Percentiles rank a stretch among this genome's conserved stretches.
Evolutionary conservation across 176 grass and related monocot genomes (phyloP).

Genomic region (Hordeum vulgare): DNA sequence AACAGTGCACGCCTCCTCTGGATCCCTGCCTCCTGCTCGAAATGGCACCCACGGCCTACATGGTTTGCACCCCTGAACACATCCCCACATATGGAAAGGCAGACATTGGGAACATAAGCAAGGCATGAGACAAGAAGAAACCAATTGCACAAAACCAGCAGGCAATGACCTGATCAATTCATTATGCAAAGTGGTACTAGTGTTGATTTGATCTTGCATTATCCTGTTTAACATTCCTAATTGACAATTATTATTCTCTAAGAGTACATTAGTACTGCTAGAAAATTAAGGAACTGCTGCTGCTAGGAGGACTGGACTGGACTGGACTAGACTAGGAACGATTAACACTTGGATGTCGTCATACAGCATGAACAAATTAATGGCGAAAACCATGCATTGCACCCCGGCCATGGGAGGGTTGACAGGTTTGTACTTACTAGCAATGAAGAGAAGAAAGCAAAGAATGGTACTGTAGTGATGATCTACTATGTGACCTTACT

Average conservation of each 20-base stretch:
- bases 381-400: conserved; percentile 26
- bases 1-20: conserved; percentile 43
- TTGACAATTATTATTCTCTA: conserved; percentile 23
- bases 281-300: not conserved
- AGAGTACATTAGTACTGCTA: not conserved
- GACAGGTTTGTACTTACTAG: not conserved
- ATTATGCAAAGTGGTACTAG: conserved; percentile 16
- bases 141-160: conserved; percentile 10
- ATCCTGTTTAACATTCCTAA: conserved; percentile 29
- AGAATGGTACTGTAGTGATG: conserved; percentile 30
- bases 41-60: conserved; percentile 34
- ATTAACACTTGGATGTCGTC: conserved; percentile 26
- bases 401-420: not conserved
- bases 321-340: conserved; percentile 9
- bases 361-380: conserved; percentile 26
- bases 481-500: conserved; percentile 33
- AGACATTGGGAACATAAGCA: conserved; percentile 28
- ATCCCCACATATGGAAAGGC: conserved; percentile 37
- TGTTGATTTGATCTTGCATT: conserved; percentile 18
- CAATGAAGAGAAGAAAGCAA: not conserved
- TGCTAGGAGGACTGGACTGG: not conserved
- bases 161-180: conserved; percentile 5
- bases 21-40: conserved; percentile 13
- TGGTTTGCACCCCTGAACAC: conserved; percentile 23
- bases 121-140: not conserved